phyloP scores from a whole-genome alignment of 106 monocot genomes.

The Dendrobium catenatum region DNA sequence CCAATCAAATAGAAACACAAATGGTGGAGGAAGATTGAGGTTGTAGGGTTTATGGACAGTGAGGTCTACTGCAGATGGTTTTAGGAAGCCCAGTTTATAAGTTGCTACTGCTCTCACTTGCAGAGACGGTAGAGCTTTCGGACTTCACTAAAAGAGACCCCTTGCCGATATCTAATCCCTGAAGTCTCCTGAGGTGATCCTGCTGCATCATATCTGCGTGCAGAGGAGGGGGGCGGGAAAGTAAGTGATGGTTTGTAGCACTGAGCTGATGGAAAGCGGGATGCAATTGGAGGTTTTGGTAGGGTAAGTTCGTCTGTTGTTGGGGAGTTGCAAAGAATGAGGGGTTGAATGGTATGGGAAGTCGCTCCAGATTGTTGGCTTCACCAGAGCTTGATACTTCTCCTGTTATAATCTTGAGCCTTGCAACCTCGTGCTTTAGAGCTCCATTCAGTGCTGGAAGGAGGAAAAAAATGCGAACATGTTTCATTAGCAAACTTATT shows the following conservation, averaged over 20 bases:
- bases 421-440: conserved; percentile 80
- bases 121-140: conserved; percentile 65
- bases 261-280: conserved; percentile 23
- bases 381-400: conserved; percentile 38
- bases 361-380: conserved; percentile 34
- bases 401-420: conserved; percentile 80
- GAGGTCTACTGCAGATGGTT: no score
- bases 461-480: no score
- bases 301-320: conserved; percentile 9
- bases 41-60: no score
- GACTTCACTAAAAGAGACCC: conserved; percentile 51
- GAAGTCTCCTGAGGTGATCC: conserved; percentile 47
- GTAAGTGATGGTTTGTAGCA: conserved; percentile 30
- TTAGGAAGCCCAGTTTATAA: conserved; percentile 30
- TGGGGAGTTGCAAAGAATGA: conserved; percentile 40
- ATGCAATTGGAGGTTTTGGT: conserved; percentile 26
- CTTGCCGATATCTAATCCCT: conserved; percentile 66
- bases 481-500: no score
- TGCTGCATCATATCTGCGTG: conserved; percentile 58
- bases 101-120: conserved; percentile 76
- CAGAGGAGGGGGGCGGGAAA: conserved; percentile 16
- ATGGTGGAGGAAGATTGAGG: no score
- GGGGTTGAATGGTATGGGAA: conserved; percentile 34
- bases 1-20: no score
- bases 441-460: conserved; percentile 77